Evolutionary conservation across 768 basidiomycete genomes (phyloP), one percentile per base, ranked within the genome.

Genomic region (Lactifluus piperatus): DNA sequence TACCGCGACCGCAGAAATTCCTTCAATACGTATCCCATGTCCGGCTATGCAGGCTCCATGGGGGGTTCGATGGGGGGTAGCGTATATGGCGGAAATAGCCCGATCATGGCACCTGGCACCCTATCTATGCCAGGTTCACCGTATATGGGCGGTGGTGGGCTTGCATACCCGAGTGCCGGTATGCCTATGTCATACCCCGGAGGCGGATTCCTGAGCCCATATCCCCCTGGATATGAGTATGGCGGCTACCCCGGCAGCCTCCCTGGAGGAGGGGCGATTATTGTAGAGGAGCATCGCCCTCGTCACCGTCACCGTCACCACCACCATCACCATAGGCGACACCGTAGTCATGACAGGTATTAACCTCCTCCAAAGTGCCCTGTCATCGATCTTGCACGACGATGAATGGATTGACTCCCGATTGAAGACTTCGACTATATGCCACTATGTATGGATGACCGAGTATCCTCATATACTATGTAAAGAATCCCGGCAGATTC

Each of bases 311-410:
- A 10, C 9, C 57, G 37, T 44, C 48, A 32, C 20, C 45, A 29
- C 11, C 52, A 39, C 13, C 61, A 44, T 4, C 62, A 58, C 29
- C 61, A 58, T n/a, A 43, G 53, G 49, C 49, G 62, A 11, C 62
- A 64, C 43, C 64, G 54, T 39, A 64, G 64, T 30, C 57, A 63
- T 11, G 53, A 53, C 48, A 22, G 62, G 34, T 58, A 62, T 50
- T 53, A 32, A 41, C 3, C 16, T 10, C 34, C 27, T 18, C 14
- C 24, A 14, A 46, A 27, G 9, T 44, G 22, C 20, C 5, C 45
- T 26, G 32, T 45, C 10, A 26, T 30, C 16, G 16, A 10, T 39
- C 30, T 36, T 30, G 18, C 37, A 9, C 11, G n/a, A 5, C 32
- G 16, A 20, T 41, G 39, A 22, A 22, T 22, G 41, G 51, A 27